phyloP scores from a whole-genome alignment of 192 early-diverging fungal genomes.

The Globomyces pollinis-pini region DNA sequence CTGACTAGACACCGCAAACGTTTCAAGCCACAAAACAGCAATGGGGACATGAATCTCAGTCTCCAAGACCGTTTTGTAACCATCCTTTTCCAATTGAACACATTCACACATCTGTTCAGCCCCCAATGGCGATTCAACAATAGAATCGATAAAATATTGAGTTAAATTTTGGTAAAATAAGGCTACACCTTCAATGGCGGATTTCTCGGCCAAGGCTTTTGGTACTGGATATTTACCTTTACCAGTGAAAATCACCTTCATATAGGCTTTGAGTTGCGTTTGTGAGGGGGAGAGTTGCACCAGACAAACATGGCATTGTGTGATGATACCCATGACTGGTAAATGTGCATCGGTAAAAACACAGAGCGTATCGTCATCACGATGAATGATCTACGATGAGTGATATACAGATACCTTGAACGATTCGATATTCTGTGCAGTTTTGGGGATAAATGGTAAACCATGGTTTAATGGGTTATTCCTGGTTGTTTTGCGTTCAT shows the following conservation, averaged over 20 bases:
- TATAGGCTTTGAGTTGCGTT: neutral
- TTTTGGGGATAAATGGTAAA: neutral
- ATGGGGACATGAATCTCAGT: neutral
- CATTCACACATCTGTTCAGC: neutral
- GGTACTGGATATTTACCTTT: constrained; percentile 4
- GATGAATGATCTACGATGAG: neutral
- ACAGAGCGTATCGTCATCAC: neutral
- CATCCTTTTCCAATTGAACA: neutral
- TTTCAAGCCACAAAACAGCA: neutral
- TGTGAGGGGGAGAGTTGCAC: neutral
- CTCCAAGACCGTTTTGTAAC: neutral
- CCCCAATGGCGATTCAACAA: neutral
- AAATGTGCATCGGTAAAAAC: neutral
- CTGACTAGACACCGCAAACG: neutral
- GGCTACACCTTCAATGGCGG: neutral
- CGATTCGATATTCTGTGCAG: neutral
- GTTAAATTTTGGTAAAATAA: constrained; percentile 1
- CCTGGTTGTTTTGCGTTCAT: neutral
- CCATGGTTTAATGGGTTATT: neutral
- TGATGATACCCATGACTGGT: constrained; percentile 1
- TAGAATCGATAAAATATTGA: neutral
- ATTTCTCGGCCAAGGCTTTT: constrained; percentile 6
- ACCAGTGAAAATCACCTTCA: constrained; percentile 4
- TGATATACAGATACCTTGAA: no score
- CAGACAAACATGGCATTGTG: neutral